Percentiles rank a stretch among this genome's conserved stretches.
phyloP scores from a whole-genome alignment of 495 filamentous ascomycete genomes.

The Penicillium diatomitis region DNA sequence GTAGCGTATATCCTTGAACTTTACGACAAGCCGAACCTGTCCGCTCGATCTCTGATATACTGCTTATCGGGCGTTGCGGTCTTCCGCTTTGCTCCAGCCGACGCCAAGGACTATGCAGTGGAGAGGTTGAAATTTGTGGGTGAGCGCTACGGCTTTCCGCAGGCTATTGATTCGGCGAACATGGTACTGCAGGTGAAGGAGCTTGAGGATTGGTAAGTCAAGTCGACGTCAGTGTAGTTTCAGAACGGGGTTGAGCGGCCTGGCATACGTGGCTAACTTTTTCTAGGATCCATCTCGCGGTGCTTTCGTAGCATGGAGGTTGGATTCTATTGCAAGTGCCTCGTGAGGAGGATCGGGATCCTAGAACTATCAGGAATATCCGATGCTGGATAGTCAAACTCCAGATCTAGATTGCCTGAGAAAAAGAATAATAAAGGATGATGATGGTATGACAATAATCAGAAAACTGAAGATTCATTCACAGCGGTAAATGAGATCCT shows the following conservation, averaged over 20 bases:
- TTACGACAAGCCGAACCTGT: not conserved
- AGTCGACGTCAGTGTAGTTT: too few species aligned
- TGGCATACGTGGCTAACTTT: not conserved
- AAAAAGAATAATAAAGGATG: too few species aligned
- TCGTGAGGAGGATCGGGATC: too few species aligned
- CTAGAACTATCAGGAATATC: too few species aligned
- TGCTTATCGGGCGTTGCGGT: not conserved
- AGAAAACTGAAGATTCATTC: too few species aligned
- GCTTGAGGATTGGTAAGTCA: not conserved
- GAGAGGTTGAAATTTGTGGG: not conserved
- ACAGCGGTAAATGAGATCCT: too few species aligned
- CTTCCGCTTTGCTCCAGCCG: not conserved
- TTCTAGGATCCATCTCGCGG: not conserved
- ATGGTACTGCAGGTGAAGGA: not conserved
- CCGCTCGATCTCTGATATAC: not conserved
- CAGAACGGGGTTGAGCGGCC: not conserved
- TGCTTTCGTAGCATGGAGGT: not conserved
- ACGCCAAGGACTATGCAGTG: not conserved
- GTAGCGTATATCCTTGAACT: not conserved
- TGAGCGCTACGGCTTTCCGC: not conserved
- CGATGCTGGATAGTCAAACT: too few species aligned
- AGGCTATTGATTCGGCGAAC: not conserved
- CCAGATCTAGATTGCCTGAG: too few species aligned
- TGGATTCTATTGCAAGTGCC: too few species aligned
- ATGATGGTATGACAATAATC: too few species aligned